Conservation (phyloP, 1,284 basidiomycete species). For the Cystobasidium slooffiae region DNA sequence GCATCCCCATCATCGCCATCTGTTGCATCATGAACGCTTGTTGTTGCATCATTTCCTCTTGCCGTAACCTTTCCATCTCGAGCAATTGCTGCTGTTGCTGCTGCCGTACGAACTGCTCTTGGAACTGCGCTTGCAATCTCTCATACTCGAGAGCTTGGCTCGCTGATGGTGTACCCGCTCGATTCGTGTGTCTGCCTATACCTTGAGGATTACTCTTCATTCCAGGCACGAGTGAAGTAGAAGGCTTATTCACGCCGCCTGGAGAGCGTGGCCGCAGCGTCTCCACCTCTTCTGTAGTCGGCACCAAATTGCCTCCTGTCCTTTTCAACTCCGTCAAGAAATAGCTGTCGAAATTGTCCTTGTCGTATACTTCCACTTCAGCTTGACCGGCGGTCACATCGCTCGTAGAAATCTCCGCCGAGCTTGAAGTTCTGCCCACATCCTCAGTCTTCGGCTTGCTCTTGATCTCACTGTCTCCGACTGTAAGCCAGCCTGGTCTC, state of each 20-base stretch:
- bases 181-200: slow-evolving; percentile 41
- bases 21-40: slow-evolving; percentile 38
- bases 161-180: slow-evolving; percentile 33
- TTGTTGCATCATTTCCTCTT: slow-evolving; percentile 33
- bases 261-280: slow-evolving; percentile 34
- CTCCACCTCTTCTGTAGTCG: slow-evolving; percentile 31
- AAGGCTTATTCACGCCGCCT: slow-evolving; percentile 1
- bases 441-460: neutral
- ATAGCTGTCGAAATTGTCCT: slow-evolving; percentile 32
- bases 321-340: slow-evolving; percentile 4
- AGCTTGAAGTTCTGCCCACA: neutral
- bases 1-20: slow-evolving; percentile 32
- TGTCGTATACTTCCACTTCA: slow-evolving; percentile 16
- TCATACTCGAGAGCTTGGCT: slow-evolving; percentile 33
- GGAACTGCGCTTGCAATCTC: slow-evolving; percentile 27
- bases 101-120: slow-evolving; percentile 35
- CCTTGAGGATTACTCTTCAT: slow-evolving; percentile 44
- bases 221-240: slow-evolving; percentile 9
- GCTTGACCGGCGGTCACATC: neutral
- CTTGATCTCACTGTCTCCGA: slow-evolving; percentile 59
- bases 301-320: slow-evolving; percentile 27
- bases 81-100: slow-evolving; percentile 38
- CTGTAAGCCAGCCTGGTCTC: slow-evolving; percentile 90
- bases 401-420: neutral
- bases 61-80: slow-evolving; percentile 14